A percentile compares a stretch with the other conserved stretches of the same genome.
These are phyloP conservation scores for Fusarium miscanthi DNA, from an alignment of 2,329 filamentous ascomycete genomes.

Conservation along the genomic window DNA sequence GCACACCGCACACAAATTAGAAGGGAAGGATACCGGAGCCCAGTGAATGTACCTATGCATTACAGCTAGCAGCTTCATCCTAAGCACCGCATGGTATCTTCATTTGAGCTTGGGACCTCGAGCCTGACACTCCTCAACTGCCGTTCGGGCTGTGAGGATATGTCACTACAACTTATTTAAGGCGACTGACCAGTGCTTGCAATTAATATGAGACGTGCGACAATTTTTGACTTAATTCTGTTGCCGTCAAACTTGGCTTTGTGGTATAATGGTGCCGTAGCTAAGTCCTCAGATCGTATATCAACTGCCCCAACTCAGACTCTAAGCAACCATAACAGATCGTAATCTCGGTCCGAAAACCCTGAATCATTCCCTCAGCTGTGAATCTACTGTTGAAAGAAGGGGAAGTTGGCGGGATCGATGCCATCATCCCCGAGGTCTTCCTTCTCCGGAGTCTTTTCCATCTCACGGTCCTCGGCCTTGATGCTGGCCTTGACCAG, in stretches of 20 bases:
- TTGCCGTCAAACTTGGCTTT: conserved; percentile 11
- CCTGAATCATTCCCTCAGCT: no score
- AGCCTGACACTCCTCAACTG: conserved; percentile 1
- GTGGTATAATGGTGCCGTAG: conserved; percentile 2
- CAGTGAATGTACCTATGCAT: no score
- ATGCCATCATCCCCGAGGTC: conserved; percentile 1
- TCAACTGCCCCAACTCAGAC: conserved; percentile 4
- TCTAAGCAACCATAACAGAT: not conserved
- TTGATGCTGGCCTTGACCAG: conserved; percentile 26
- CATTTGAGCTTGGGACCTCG: not conserved
- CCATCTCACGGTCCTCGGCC: conserved; percentile 32
- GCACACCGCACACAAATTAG: no score
- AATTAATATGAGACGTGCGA: not conserved
- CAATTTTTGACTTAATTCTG: not conserved
- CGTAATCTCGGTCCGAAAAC: not conserved
- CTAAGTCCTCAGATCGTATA: conserved; percentile 13
- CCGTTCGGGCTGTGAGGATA: not conserved
- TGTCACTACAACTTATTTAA: not conserved
- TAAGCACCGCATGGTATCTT: not conserved
- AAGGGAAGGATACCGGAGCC: not conserved
- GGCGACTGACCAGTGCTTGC: not conserved
- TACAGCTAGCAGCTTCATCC: not conserved
- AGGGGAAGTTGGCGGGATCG: conserved; percentile 14
- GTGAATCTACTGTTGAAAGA: conserved; percentile 2
- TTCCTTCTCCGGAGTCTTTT: conserved; percentile 35